Evolutionary conservation across 139 green algal species (phyloP), one percentile per base, ranked within the genome.

Genomic region (Marvania coccoides): DNA sequence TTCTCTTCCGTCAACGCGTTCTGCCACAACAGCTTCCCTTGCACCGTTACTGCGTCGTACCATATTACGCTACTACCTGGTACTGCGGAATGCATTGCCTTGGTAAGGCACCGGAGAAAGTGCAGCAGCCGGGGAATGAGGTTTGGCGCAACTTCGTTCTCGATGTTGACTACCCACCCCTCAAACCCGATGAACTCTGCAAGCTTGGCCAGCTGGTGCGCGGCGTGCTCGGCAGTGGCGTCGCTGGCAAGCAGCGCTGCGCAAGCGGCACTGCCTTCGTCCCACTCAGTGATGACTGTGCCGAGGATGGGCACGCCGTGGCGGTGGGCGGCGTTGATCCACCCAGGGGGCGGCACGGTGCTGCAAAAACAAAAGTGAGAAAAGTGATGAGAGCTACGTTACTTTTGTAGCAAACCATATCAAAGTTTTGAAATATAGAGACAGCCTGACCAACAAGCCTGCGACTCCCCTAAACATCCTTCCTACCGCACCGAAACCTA

Each of bases 101-200:
- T n/a, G 37, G 31, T 62, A 30, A 67, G 63, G 60, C 48, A 72
- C 69, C 61, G 36, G n/a, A 88, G 37, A 53, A 94, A 95, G 57
- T 83, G 69, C n/a, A 85, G 47, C 51, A 95, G 58, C 33, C 79
- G 64, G 9, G 74, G 71, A 0, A 90, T 57, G 4, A 70, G 45
- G 1, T 62, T 31, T 2, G 39, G 37, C 30, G 68, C 29, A 54
- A 95, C 26, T 1, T 35, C 48, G 65, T 91, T 92, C 76, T 96
- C 89, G 36, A 96, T 88, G 76, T 96, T 96, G 31, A 95, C 33
- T 47, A 96, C 74, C 89, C 89, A 96, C 30, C 89, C 89, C 30
- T 96, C 89, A 75, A 96, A 96, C 34, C 81, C 80, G 39, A 84
- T 74, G 55, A 76, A 71, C 14, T 15, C 14, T 2, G 85, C 82